Base-by-base conservation (phyloP, 371 early-diverging fungal species). In the Batkoa obscura region DNA sequence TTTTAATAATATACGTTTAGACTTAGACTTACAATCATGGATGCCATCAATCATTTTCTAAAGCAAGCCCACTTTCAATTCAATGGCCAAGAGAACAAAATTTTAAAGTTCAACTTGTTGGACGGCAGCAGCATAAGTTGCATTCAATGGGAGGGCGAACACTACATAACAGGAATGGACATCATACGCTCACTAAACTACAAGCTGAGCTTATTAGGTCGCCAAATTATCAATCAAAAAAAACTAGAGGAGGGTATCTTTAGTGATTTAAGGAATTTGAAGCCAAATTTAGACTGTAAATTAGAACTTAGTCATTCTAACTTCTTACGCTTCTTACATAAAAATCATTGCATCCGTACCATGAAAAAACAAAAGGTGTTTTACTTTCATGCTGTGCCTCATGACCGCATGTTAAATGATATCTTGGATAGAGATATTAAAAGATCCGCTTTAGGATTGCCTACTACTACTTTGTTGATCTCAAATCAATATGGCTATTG, bases 231-330 rank as follows among this genome's bases (percentile, higher is more conserved):
- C 43, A 86, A 88, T 61, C 70, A 87, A 59, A 98, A 98, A 65
- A 99, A 99, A 75, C 98, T 99, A 68, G 99, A 99, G 67, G 99
- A 99, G 67, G 99, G 99, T 52, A 84, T 99, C 13, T 99, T 99
- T 66, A 78, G 78, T 56, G 99, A 99, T 65, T 75, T 99, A 60
- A 73, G 99, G 50, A 94, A 94, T 63, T 72, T 99, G 49, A 99
- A 98, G 73, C 97, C 98, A 8, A 97, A 98, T 23, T 77, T 84
- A 17, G 96, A 97, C 69, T 94, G 98, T 36, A 79, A 86, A 1
- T 75, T 99, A 35, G 99, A 98, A 69, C 88, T 89, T 59, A 94
- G 97, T 13, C 78, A 97, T 49, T 88, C 90, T 12, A 91, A 89
- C 59, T 89, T 99, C 63, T 72, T 99, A 43, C 96, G 96, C 66